A percentile compares a stretch with the other conserved stretches of the same genome.
phyloP scores from a whole-genome alignment of 2,329 filamentous ascomycete genomes.

The Didymellaceae sp. region DNA sequence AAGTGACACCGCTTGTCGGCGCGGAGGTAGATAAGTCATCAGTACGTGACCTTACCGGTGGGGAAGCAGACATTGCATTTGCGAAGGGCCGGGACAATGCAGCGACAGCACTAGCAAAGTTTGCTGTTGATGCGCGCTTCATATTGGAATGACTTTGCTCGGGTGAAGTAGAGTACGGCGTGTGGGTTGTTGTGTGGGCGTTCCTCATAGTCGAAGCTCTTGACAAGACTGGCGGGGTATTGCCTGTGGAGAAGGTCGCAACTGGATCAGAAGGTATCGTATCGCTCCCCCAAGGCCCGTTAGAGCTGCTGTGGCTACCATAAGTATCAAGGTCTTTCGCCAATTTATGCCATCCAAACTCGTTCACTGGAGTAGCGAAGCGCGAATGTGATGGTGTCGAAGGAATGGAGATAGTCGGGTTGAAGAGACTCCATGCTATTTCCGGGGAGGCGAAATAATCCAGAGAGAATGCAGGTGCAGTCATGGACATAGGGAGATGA shows the following conservation, averaged over 20 bases:
- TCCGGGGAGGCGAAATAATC: constrained; percentile 56
- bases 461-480: constrained; percentile 54
- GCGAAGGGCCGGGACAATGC: constrained; percentile 50
- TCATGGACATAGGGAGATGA: constrained; percentile 50
- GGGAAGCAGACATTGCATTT: constrained; percentile 48
- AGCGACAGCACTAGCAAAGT: constrained; percentile 50
- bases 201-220: constrained; percentile 48
- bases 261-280: constrained; percentile 52
- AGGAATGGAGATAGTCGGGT: constrained; percentile 44
- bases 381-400: constrained; percentile 42
- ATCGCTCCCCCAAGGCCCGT: constrained; percentile 57
- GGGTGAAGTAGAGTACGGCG: constrained; percentile 52
- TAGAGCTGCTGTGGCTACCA: constrained; percentile 59
- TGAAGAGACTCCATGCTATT: constrained; percentile 53
- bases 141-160: constrained; percentile 44
- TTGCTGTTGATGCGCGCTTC: constrained; percentile 45
- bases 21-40: constrained; percentile 53
- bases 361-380: constrained; percentile 38
- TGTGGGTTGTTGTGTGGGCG: constrained; percentile 45
- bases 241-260: constrained; percentile 60
- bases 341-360: constrained; percentile 42
- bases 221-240: constrained; percentile 58
- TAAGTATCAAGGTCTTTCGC: constrained; percentile 48
- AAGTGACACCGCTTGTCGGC: constrained; percentile 53
- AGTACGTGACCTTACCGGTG: constrained; percentile 41